Evolutionary conservation across 1,139 yeast species (phyloP), one percentile per base, ranked within the genome.

Genomic region (Debaryomyces robertsiae): DNA sequence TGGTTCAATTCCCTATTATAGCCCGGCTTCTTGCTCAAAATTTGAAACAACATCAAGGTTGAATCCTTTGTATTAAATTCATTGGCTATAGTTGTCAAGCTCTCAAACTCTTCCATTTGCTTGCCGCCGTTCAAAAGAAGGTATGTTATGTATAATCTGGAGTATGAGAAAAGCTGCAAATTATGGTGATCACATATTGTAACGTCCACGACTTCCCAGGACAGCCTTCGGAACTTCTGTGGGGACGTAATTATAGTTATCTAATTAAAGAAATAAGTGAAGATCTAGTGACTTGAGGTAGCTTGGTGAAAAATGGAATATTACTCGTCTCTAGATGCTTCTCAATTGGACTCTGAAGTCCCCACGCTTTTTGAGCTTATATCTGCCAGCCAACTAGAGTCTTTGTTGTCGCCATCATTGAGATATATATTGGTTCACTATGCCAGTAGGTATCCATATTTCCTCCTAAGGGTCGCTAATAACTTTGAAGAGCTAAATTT

Each of bases 311-410:
- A 17, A 16, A 88, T 88, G 95, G 95, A 87, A 60, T 88, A 83
- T 66, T 87, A 83, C 57, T 83, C 94, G 7, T 82, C 91, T 1
- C 67, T 86, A 43, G 89, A 85, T 63, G 88, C 95, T 3, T 73
- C 88, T 29, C 81, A 84, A 41, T 63, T 87, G 46, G 93, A 87
- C 55, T 74, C 84, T 1, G 85, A 81, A 44, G 75, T 84, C 1
- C 96, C 96, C 1, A 86, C 96, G 0, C 68, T 88, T 10, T 88
- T 89, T 58, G 96, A 88, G 66, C 74, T 91, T 41, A 71, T 89
- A 18, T 87, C 96, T 0, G 79, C 96, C 0, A 75, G 78, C 44
- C 96, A 93, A 63, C 73, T 93, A 22, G 90, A 88, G 46, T 71
- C 78, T 3, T 70, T 93, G 40, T 67, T 93, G 28, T 82, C 95